These are phyloP conservation scores for Sisymbrium irio DNA, from an alignment of 345 rosid species.

Conservation along the genomic window DNA sequence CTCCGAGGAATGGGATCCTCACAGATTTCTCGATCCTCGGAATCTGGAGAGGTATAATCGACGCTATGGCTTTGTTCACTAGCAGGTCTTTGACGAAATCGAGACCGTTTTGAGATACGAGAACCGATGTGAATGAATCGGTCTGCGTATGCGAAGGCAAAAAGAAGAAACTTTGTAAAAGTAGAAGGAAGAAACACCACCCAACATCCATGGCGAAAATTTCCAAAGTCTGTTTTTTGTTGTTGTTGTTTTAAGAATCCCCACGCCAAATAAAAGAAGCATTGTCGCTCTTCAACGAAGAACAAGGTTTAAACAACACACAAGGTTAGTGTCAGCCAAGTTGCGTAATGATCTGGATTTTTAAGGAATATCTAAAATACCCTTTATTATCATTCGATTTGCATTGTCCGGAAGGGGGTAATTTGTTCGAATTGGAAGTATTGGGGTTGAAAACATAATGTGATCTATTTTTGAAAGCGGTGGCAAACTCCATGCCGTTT, in stretches of 20 bases:
- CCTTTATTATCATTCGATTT: slow-evolving; percentile 21
- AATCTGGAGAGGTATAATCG: slow-evolving; percentile 64
- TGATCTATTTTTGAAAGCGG: neutral
- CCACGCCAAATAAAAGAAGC: neutral
- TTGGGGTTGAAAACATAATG: slow-evolving; percentile 1
- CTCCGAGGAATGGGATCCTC: slow-evolving; percentile 70
- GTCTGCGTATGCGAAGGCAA: slow-evolving; percentile 29
- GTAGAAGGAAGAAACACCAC: slow-evolving; percentile 31
- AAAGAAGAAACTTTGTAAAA: slow-evolving; percentile 32
- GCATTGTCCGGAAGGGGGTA: neutral
- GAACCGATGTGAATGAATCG: slow-evolving; percentile 69
- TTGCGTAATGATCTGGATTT: slow-evolving; percentile 27
- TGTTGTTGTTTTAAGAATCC: neutral
- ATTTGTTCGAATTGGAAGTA: neutral
- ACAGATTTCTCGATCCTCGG: slow-evolving; percentile 57
- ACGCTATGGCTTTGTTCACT: slow-evolving; percentile 60
- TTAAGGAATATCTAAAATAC: neutral
- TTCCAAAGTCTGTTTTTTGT: neutral
- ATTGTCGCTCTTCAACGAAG: neutral
- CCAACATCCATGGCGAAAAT: slow-evolving; percentile 33
- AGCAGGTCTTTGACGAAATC: slow-evolving; percentile 80
- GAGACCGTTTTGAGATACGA: slow-evolving; percentile 73
- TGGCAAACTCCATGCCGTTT: neutral
- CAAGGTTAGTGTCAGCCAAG: neutral
- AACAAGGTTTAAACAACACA: neutral